Conservation (phyloP, 108 stramenopile species). For the Stephanodiscus triporus region DNA sequence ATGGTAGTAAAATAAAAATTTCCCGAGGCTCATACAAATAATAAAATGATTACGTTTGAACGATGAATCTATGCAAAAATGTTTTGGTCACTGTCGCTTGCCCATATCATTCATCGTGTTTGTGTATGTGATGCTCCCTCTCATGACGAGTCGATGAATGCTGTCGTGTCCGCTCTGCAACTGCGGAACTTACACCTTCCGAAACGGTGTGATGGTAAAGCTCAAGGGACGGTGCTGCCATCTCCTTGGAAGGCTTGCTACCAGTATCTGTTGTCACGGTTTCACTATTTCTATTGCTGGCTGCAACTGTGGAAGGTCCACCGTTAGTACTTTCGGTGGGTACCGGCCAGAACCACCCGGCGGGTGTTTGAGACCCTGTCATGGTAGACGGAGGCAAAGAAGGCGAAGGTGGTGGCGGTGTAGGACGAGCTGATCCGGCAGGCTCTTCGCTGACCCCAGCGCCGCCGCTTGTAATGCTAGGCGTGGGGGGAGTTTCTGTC, state of each 20-base stretch:
- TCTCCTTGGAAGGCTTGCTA: slow-evolving; percentile 1
- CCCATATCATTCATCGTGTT: background rate
- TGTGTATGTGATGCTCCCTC: slow-evolving; percentile 10
- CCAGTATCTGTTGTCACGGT: background rate
- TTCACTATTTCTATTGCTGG: background rate
- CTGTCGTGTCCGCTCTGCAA: background rate
- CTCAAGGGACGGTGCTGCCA: background rate
- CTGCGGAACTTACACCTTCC: background rate
- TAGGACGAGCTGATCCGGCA: background rate
- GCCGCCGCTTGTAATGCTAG: background rate
- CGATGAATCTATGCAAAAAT: background rate
- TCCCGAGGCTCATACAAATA: too few species aligned
- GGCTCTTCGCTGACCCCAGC: background rate
- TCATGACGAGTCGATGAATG: slow-evolving; percentile 5
- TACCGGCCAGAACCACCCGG: too few species aligned
- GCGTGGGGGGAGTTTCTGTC: background rate
- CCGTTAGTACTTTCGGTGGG: background rate
- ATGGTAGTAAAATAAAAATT: too few species aligned
- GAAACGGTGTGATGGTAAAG: background rate
- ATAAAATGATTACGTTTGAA: too few species aligned
- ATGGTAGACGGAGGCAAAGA: background rate
- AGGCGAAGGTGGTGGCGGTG: background rate
- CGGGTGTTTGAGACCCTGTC: too few species aligned
- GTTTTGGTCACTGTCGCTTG: background rate
- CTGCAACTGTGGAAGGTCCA: background rate